Base-by-base conservation (phyloP, 2,329 filamentous ascomycete species). In the Ophiostoma novo-ulmi region DNA sequence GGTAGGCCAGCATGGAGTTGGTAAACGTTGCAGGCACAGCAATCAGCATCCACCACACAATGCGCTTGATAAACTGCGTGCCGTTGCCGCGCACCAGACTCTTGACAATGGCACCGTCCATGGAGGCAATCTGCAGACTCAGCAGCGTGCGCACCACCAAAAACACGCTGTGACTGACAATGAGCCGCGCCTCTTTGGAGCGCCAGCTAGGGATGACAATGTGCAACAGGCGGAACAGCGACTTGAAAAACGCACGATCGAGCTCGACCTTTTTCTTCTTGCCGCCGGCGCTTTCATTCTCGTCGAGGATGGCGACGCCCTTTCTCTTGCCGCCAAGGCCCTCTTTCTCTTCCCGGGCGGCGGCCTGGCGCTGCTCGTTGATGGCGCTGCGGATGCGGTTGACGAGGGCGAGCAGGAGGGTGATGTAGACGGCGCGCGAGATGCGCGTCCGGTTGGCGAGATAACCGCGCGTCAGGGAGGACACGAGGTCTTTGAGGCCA, bases 31-130 rank as follows among this genome's bases (percentile, higher is more conserved):
- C 95, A 11, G 95, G 95, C 20, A 99, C 86, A 36, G 95, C 94
- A 74, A 99, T 95, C 70, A 94, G 79, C 95, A 99, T 99, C 95
- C 95, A 99, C 93, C 94, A 97, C 6, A 96, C 87, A 75, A 99
- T 89, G 0, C 93, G 89, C 75, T 89, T 89, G 76, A 98, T 78
- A 75, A 99, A 99, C 74, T 97, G 93, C 79, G 88, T 92, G 20
- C 94, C 95, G 75, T 90, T 95, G 1, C 95, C 95, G 79, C 93
- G 90, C 65, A 99, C 94, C 70, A 99, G 82, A 74, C 89, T 94
- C 81, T 95, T 97, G 72, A 99, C 95, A 72, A 99, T 87, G 72
- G 89, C 89, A 65, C 95, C 95, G 80, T 99, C 95, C 84, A 99
- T 89, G 79, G 97, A 94, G 1, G 95, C 95, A 31, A 99, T 95